phyloP scores from a whole-genome alignment of 2,329 filamentous ascomycete species.

The Scopulariopsis brevicaulis region DNA sequence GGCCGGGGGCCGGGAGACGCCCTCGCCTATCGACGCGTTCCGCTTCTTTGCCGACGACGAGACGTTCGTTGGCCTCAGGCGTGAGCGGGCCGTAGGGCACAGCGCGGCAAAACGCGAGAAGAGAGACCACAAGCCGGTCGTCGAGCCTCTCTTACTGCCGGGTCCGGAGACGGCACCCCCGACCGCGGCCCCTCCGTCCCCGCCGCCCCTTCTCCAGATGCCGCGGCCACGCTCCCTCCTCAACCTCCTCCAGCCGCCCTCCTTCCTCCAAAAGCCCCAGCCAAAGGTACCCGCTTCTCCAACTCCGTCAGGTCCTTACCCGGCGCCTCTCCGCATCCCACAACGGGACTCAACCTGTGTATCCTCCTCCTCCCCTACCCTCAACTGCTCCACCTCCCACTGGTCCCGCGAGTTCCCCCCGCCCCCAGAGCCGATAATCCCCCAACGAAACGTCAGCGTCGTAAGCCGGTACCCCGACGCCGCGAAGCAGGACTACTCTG shows the following conservation, averaged over 20 bases:
- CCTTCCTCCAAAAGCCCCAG: conserved; percentile 4
- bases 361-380: neutral
- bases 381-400: neutral
- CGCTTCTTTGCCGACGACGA: neutral
- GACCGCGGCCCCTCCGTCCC: neutral
- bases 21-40: neutral
- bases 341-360: neutral
- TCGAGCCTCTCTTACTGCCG: neutral
- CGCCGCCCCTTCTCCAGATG: neutral
- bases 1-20: too few species aligned
- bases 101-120: neutral
- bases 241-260: neutral
- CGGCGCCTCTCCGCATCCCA: neutral
- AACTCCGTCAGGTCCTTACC: neutral
- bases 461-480: conserved; percentile 8
- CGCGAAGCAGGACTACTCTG: conserved; percentile 8
- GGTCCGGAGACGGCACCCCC: neutral
- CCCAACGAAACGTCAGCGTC: conserved; percentile 3
- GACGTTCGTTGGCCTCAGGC: neutral
- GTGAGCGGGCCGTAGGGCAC: neutral
- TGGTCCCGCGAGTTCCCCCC: neutral
- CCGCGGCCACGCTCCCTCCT: neutral
- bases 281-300: neutral
- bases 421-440: neutral
- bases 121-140: neutral